Conservation (phyloP, 805 yeast genomes). For the Saturnispora bothae region DNA sequence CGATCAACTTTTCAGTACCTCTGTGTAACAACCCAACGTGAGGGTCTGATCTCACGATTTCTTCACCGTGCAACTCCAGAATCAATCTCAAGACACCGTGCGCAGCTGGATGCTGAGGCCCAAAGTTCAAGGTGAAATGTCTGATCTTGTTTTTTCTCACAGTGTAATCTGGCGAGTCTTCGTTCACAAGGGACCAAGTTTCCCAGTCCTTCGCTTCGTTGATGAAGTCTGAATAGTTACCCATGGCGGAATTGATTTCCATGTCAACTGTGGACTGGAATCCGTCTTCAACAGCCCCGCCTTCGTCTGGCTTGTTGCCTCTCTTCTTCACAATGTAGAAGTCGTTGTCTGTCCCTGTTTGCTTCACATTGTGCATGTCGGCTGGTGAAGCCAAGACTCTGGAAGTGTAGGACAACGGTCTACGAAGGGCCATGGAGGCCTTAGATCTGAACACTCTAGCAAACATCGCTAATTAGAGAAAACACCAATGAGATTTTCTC, state of each 20-base stretch:
- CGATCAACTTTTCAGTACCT: slow-evolving; percentile 84
- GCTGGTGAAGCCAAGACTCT: slow-evolving; percentile 10
- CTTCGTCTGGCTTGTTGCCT: slow-evolving; percentile 22
- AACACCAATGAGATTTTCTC: too few relatives aligned
- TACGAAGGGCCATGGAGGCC: slow-evolving; percentile 1
- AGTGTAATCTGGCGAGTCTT: slow-evolving; percentile 28
- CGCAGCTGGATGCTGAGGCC: slow-evolving; percentile 93
- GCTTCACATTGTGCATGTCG: slow-evolving; percentile 16
- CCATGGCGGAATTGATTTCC: slow-evolving; percentile 33
- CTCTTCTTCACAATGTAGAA: slow-evolving; percentile 23
- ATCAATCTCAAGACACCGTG: slow-evolving; percentile 85
- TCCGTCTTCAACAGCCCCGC: slow-evolving; percentile 15
- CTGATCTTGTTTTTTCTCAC: slow-evolving; percentile 46
- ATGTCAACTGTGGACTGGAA: slow-evolving; percentile 19
- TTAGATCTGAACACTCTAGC: slow-evolving; percentile 10
- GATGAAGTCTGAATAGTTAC: slow-evolving; percentile 28
- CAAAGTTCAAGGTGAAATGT: slow-evolving; percentile 83
- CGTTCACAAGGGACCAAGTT: slow-evolving; percentile 27
- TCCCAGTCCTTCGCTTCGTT: slow-evolving; percentile 27
- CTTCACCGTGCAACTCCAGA: slow-evolving; percentile 81
- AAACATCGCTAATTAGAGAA: slow-evolving; percentile 12
- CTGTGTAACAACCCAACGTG: slow-evolving; percentile 82
- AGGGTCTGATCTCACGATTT: slow-evolving; percentile 77
- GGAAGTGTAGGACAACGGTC: slow-evolving; percentile 6
- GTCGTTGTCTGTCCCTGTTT: slow-evolving; percentile 23